phyloP scores from a whole-genome alignment of 768 basidiomycete genomes.

The Termitomyces sp. region DNA sequence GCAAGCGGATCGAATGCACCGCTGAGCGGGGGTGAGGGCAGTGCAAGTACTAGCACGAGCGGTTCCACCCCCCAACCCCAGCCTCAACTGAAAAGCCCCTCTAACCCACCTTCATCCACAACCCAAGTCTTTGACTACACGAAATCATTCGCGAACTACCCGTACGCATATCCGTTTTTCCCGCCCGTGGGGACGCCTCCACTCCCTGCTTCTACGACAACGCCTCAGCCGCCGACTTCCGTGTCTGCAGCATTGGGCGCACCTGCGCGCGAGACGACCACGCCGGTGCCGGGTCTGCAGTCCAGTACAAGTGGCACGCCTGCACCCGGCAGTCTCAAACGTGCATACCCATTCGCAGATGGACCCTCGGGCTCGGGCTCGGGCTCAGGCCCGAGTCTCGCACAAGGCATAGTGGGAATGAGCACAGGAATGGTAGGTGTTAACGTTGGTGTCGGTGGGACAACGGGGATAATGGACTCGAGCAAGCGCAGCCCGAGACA shows the following conservation, averaged over 20 bases:
- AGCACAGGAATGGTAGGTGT: not conserved
- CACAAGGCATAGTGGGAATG: too few relatives aligned
- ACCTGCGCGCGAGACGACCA: too few relatives aligned
- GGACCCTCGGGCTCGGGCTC: not conserved
- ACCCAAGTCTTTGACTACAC: constrained; percentile 15
- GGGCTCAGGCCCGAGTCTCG: too few relatives aligned
- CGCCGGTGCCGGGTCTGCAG: not conserved
- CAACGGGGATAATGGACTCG: constrained; percentile 26
- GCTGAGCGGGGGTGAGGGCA: too few relatives aligned
- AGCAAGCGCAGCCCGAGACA: constrained; percentile 64
- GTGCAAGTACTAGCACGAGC: not conserved
- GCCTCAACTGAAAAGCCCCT: constrained; percentile 9
- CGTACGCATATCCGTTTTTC: constrained; percentile 13
- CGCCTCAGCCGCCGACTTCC: too few relatives aligned
- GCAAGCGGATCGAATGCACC: constrained; percentile 10
- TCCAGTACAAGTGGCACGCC: not conserved
- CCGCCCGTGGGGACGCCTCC: not conserved
- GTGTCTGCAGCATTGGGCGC: too few relatives aligned
- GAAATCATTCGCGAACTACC: constrained; percentile 8
- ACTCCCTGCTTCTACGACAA: not conserved
- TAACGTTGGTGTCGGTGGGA: constrained; percentile 6
- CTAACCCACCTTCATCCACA: constrained; percentile 16
- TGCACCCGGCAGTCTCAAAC: constrained; percentile 9
- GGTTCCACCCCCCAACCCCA: not conserved
- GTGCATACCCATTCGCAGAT: constrained; percentile 17